phyloP scores from a whole-genome alignment of 2,329 filamentous ascomycete genomes.

The Gyromitra esculenta region DNA sequence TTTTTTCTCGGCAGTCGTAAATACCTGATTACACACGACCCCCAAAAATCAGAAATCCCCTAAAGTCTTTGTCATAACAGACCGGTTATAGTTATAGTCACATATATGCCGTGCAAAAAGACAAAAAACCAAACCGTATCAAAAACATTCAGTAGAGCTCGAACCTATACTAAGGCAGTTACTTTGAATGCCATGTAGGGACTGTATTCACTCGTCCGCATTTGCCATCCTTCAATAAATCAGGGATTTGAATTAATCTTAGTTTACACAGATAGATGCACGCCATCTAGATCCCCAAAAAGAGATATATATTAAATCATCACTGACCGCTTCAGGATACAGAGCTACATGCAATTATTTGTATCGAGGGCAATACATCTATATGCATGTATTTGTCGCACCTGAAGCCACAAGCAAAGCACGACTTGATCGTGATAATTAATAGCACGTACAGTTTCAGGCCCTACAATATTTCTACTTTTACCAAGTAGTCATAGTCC shows the following conservation, averaged over 20 bases:
- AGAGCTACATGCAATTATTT: conserved; percentile 11
- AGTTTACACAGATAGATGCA: neutral
- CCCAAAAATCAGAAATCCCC: neutral
- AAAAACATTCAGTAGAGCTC: no score
- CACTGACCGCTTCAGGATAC: conserved; percentile 21
- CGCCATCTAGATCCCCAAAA: neutral
- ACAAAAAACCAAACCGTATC: neutral
- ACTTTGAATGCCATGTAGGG: neutral
- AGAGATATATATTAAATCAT: conserved; percentile 13
- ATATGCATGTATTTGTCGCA: conserved; percentile 14
- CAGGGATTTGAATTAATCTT: neutral
- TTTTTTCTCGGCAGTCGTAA: conserved; percentile 14
- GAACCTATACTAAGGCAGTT: neutral
- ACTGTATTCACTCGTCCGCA: neutral
- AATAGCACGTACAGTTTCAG: neutral
- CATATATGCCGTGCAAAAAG: neutral
- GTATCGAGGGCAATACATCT: conserved; percentile 13
- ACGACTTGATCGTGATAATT: neutral
- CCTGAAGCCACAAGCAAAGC: conserved; percentile 12
- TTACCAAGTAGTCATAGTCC: neutral
- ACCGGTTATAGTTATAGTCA: no score
- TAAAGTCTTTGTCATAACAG: no score
- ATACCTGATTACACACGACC: neutral
- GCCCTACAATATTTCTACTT: conserved; percentile 7
- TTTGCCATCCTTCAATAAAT: neutral